These are phyloP conservation scores for Salix viminalis DNA, from an alignment of 345 rosid species.

Conservation along the genomic window DNA sequence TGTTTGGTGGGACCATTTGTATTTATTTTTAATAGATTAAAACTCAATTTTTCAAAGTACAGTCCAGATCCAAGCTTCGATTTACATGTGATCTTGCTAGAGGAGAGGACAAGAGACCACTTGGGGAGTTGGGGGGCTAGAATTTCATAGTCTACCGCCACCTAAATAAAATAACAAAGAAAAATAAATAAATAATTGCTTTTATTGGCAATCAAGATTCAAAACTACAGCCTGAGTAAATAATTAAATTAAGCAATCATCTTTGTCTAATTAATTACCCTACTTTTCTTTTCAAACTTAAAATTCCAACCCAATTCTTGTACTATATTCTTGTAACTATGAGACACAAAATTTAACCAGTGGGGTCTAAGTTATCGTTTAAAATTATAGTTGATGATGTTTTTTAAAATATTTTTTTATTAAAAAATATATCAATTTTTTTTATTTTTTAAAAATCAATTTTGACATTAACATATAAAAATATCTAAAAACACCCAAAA, in stretches of 20 bases:
- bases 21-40: neutral
- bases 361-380: neutral
- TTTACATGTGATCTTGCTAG: constrained; percentile 13
- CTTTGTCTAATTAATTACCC: neutral
- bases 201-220: no score
- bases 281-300: neutral
- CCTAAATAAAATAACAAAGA: no score
- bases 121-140: neutral
- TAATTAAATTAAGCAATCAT: neutral
- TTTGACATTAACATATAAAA: no score
- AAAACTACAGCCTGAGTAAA: no score
- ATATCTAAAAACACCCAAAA: no score
- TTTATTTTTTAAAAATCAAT: no score
- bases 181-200: no score
- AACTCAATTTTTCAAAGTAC: constrained; percentile 6
- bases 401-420: no score
- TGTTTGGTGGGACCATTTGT: constrained; percentile 6
- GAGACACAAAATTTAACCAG: neutral
- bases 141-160: no score
- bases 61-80: constrained; percentile 4
- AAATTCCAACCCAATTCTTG: neutral
- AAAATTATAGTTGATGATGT: no score
- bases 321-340: no score
- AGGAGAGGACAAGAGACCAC: neutral
- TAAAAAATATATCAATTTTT: no score